Evolutionary conservation across 148 eudicot genomes (phyloP), one percentile per base, ranked within the genome.

Genomic region (Cornus florida): DNA sequence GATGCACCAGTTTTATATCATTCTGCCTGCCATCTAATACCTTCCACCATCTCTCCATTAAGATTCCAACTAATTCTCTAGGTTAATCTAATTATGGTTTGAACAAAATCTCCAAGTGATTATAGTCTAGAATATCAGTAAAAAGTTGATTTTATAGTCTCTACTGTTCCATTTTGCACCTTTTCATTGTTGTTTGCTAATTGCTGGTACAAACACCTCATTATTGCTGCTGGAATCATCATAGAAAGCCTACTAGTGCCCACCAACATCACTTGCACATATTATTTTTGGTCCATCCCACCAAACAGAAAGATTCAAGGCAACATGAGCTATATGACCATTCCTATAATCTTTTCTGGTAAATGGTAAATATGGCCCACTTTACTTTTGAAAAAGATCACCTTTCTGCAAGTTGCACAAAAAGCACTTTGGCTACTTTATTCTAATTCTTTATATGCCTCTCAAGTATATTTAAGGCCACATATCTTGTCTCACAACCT

Each of bases 311-410:
- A 35, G 38, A 35, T 35, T 84, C 69, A 74, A 74, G 67, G 70
- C 75, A 79, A 74, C 74, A 72, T 69, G 69, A 62, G 72, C 48
- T 71, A 75, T 70, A 70, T 71, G 70, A 74, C 85, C 38, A 73
- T 77, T 80, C 75, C 81, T 66, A 66, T 24, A 67, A 73, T 67
- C 75, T 57, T 73, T 86, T 72, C n/a, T 60, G 79, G 69, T 75
- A 64, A 78, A 81, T 86, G 83, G 77, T 79, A 82, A 82, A 77
- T 75, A 41, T 79, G 83, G 70, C 82, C 89, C 86, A 86, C 85
- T 80, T 65, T 56, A 80, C 75, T 79, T 85, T 75, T 62, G 66
- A 12, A 72, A 79, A 81, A 75, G 53, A 24, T 7, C 16, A 33
- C 78, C 69, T 84, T 84, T 82, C 74, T 78, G 82, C 84, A 74